These are phyloP conservation scores for Monosporascus sp. DNA, from an alignment of 2,329 filamentous ascomycete genomes.

Conservation along the genomic window DNA sequence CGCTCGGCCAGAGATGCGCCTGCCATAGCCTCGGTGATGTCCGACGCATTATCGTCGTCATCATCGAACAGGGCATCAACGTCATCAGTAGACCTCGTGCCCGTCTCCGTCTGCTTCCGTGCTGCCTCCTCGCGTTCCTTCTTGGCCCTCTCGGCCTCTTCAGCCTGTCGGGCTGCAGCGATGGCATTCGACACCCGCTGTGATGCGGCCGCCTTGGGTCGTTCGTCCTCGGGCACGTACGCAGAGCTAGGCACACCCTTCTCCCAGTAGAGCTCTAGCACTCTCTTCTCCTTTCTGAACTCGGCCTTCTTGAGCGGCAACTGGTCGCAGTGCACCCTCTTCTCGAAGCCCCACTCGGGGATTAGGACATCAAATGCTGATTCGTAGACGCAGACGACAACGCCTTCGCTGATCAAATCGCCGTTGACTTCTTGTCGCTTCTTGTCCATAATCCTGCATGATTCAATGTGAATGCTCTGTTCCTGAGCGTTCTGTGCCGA, in stretches of 20 bases:
- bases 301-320: constrained; percentile 98
- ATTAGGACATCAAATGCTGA: constrained; percentile 98
- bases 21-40: constrained; percentile 84
- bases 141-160: constrained; percentile 72
- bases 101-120: constrained; percentile 89
- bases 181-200: constrained; percentile 69
- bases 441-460: constrained; percentile 93
- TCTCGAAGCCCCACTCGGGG: constrained; percentile 97
- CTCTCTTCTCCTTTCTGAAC: constrained; percentile 90
- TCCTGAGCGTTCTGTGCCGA: constrained; percentile 96
- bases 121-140: constrained; percentile 88
- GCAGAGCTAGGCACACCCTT: constrained; percentile 96
- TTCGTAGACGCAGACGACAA: constrained; percentile 96
- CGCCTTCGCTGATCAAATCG: constrained; percentile 90
- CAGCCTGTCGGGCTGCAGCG: constrained; percentile 72
- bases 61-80: constrained; percentile 95
- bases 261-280: constrained; percentile 98
- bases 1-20: constrained; percentile 86
- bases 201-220: constrained; percentile 73
- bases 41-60: constrained; percentile 80
- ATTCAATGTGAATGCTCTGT: constrained; percentile 97
- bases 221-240: constrained; percentile 94
- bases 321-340: constrained; percentile 98
- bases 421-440: constrained; percentile 79
- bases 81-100: constrained; percentile 87